These are phyloP conservation scores for Ophiognomonia clavigignenti-juglandacearum DNA, from an alignment of 2,329 filamentous ascomycete genomes.

Conservation along the genomic window DNA sequence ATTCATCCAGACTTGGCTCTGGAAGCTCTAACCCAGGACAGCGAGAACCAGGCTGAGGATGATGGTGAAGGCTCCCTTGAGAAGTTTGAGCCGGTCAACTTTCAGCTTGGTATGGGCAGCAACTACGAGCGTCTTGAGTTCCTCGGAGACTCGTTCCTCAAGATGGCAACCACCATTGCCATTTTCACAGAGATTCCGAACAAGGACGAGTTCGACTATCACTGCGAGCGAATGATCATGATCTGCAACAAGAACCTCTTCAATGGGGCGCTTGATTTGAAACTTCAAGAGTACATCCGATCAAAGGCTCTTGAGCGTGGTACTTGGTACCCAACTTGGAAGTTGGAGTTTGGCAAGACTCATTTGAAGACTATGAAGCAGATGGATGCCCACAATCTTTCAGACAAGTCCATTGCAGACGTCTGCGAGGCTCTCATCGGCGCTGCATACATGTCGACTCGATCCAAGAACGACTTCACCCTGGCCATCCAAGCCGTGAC, in stretches of 20 bases:
- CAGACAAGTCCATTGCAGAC: conserved; percentile 88
- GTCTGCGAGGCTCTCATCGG: conserved; percentile 94
- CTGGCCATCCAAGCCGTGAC: conserved; percentile 61
- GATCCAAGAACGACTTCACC: conserved; percentile 41
- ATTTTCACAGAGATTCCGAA: conserved; percentile 73
- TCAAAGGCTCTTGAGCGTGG: conserved; percentile 77
- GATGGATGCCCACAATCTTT: conserved; percentile 59
- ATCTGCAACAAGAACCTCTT: conserved; percentile 90
- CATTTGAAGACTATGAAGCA: conserved; percentile 37
- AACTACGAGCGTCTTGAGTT: conserved; percentile 97
- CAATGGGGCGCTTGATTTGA: conserved; percentile 60
- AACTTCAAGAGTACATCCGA: conserved; percentile 70
- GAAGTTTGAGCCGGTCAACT: conserved; percentile 56
- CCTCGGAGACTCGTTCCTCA: conserved; percentile 87
- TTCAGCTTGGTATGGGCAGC: conserved; percentile 80
- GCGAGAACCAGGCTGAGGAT: conserved; percentile 75
- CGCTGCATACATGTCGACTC: conserved; percentile 61
- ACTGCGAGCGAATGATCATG: conserved; percentile 85
- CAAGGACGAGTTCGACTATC: conserved; percentile 79
- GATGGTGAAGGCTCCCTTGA: conserved; percentile 28
- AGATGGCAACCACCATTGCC: conserved; percentile 90
- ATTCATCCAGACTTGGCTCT: conserved; percentile 68
- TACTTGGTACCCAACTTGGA: conserved; percentile 83
- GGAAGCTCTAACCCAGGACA: conserved; percentile 90
- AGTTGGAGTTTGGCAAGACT: conserved; percentile 66